These are phyloP conservation scores for Pueraria montana DNA, from an alignment of 306 rosid species.

Conservation along the genomic window DNA sequence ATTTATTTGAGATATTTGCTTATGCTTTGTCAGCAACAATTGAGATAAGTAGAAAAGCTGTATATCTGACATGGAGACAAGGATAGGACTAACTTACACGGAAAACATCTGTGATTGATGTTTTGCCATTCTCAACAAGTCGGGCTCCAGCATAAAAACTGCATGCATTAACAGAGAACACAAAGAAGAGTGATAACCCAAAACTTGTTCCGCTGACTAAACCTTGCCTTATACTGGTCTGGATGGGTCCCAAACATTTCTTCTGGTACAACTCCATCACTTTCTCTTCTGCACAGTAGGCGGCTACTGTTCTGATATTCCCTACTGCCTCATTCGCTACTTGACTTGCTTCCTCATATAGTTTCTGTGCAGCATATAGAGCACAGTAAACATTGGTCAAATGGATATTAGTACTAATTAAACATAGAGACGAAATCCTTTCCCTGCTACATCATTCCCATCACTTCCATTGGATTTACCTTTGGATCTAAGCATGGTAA, in stretches of 20 bases:
- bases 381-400: neutral
- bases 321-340: slow-evolving; percentile 82
- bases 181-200: slow-evolving; percentile 62
- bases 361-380: slow-evolving; percentile 55
- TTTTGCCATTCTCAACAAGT: slow-evolving; percentile 64
- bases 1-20: neutral
- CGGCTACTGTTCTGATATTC: slow-evolving; percentile 79
- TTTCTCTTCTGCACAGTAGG: slow-evolving; percentile 89
- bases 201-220: slow-evolving; percentile 67
- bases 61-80: slow-evolving; percentile 10
- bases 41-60: neutral
- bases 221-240: slow-evolving; percentile 68
- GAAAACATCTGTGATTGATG: slow-evolving; percentile 62
- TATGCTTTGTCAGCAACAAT: slow-evolving; percentile 17
- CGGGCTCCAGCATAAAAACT: slow-evolving; percentile 73
- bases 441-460: no score
- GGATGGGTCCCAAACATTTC: slow-evolving; percentile 74
- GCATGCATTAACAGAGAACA: slow-evolving; percentile 61
- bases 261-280: slow-evolving; percentile 71
- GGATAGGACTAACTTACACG: slow-evolving; percentile 55
- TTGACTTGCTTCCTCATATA: slow-evolving; percentile 87
- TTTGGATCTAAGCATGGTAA: no score
- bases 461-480: no score
- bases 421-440: no score
- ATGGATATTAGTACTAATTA: neutral